Evolutionary conservation across 768 basidiomycete genomes (phyloP), one percentile per base, ranked within the genome.

Genomic region (Boletellus ananas): DNA sequence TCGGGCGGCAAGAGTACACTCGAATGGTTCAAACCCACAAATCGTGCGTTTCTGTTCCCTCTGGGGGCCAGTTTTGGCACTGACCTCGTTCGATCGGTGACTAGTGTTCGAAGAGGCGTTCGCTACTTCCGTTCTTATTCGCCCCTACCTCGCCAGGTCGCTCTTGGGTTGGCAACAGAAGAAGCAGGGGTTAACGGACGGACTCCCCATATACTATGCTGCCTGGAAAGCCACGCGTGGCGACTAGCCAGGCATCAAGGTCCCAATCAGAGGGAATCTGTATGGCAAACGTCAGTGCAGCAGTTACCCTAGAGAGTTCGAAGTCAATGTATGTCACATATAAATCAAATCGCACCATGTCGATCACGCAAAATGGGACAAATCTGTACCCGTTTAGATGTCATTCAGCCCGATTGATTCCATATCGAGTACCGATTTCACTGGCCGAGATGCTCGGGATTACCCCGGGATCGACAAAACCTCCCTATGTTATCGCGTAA

Each of bases 121-220:
- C 23, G 18, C 59, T 3, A 52, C 55, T 1, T 65, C 55, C 2
- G 35, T 40, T 29, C 49, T 65, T 16, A 2, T 52, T 4, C 64
- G 68, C 0, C 61, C 58, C 9, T 50, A 58, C 34, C 49, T 66
- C 20, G 69, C 67, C 7, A 55, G 59, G 20, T 63, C 69, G 5
- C 51, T 72, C 33, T 54, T 66, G 17, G 68, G 69, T 17, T 70
- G 71, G 71, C 47, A 51, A 25, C 67, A 58, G 31, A 61, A 52
- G 51, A 70, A 66, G 36, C 55, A 63, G 34, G 57, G 65, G n/a
- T 52, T 72, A 35, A 62, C 64, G 3, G 71, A 72, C 35, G 67
- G 68, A 2, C 56, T 72, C 17, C 50, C 60, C 14, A 23, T 65
- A 31, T 69, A 72, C 53, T 69, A 58, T 34, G 44, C 52, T 18